phyloP scores from a whole-genome alignment of 495 filamentous ascomycete species.

The Aspergillus nidulans region DNA sequence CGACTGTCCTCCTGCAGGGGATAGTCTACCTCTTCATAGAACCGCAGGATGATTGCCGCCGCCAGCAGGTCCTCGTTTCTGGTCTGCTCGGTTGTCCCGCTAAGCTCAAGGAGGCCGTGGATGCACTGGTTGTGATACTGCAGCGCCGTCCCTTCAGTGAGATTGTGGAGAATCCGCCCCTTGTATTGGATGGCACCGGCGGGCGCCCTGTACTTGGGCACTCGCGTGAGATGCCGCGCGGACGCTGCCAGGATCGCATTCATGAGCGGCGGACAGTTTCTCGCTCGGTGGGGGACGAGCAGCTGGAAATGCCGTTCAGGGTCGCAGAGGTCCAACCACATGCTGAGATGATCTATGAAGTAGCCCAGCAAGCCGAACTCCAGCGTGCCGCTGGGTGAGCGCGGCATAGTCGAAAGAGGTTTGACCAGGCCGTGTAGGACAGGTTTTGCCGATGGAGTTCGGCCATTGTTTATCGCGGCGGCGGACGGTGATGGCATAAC shows the following conservation, averaged over 20 bases:
- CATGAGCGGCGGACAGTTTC: conserved; percentile 15
- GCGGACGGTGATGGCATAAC: background rate
- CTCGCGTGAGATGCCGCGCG: conserved; percentile 19
- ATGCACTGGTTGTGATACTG: conserved; percentile 29
- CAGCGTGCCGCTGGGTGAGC: background rate
- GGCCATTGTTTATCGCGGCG: background rate
- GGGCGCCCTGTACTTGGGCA: background rate
- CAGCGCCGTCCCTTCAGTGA: conserved; percentile 18
- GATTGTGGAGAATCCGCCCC: conserved; percentile 4
- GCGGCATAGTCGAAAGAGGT: background rate
- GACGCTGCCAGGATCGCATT: conserved; percentile 21
- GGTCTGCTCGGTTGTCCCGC: conserved; percentile 14
- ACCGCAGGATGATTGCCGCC: conserved; percentile 28
- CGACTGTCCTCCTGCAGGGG: background rate
- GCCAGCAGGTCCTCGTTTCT: conserved; percentile 26
- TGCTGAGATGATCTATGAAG: background rate
- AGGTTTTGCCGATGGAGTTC: background rate
- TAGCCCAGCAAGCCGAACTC: background rate
- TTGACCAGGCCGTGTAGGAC: background rate
- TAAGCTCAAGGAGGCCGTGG: conserved; percentile 18
- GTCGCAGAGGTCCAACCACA: conserved; percentile 21
- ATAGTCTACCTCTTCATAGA: conserved; percentile 31
- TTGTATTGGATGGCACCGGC: conserved; percentile 3
- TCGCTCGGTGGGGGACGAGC: conserved; percentile 19
- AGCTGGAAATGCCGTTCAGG: conserved; percentile 19